A percentile compares a stretch with the other conserved stretches of the same genome.
These are phyloP conservation scores for Yamadazyma dendronema DNA, from an alignment of 1,139 yeast genomes.

Conservation along the genomic window DNA sequence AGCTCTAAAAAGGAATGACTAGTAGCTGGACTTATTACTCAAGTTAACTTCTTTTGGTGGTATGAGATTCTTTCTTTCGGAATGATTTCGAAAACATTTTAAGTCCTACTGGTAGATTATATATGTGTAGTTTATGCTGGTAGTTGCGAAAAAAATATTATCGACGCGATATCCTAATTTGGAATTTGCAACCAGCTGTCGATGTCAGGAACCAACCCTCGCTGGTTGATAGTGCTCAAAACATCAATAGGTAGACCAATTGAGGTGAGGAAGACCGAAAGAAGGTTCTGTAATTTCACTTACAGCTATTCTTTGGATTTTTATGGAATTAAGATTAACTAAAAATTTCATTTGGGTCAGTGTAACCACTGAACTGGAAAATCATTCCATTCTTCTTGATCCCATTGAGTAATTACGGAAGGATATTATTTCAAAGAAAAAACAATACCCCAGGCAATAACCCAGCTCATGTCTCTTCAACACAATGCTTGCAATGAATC, in stretches of 20 bases:
- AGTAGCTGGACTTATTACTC: slow-evolving; percentile 1
- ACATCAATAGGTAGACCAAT: neutral
- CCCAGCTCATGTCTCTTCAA: too few species aligned
- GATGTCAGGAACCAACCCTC: neutral
- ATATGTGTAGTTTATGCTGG: slow-evolving; percentile 1
- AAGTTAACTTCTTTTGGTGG: neutral
- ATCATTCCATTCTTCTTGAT: too few species aligned
- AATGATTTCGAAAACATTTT: neutral
- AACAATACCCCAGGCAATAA: too few species aligned
- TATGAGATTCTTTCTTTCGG: neutral
- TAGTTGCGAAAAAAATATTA: slow-evolving; percentile 4
- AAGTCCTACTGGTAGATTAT: neutral
- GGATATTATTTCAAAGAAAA: too few species aligned
- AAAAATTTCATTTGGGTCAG: neutral
- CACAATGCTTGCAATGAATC: too few species aligned
- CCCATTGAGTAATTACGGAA: too few species aligned
- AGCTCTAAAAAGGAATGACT: slow-evolving; percentile 3
- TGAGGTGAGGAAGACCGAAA: neutral
- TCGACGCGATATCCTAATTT: slow-evolving; percentile 3
- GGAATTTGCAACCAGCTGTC: slow-evolving; percentile 8
- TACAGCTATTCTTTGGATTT: neutral
- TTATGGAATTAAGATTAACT: neutral
- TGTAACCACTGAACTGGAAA: neutral
- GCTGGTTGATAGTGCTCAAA: neutral
- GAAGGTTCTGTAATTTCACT: neutral